phyloP scores from a whole-genome alignment of 2,329 filamentous ascomycete species.

The Pseudopithomyces chartarum region DNA sequence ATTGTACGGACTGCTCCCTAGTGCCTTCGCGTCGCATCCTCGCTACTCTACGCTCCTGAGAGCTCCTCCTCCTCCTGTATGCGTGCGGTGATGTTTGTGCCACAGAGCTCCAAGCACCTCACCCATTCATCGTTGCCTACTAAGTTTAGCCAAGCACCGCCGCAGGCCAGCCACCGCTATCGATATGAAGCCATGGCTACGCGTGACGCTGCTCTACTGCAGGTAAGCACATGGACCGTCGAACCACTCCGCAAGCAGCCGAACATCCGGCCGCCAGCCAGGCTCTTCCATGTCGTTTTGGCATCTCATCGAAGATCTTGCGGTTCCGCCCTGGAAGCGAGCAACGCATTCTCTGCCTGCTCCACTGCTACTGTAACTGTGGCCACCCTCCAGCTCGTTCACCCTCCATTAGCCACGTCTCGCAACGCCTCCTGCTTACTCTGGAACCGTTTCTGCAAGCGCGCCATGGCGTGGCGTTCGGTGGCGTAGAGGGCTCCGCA shows the following conservation, averaged over 20 bases:
- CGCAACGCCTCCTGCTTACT: not conserved
- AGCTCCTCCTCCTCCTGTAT: too few species aligned
- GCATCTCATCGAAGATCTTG: not conserved
- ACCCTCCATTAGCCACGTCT: not conserved
- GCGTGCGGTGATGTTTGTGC: too few species aligned
- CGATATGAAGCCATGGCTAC: slow-evolving; percentile 18
- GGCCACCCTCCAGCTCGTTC: too few species aligned
- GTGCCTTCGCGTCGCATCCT: too few species aligned
- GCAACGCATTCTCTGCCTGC: not conserved
- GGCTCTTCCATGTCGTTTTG: not conserved
- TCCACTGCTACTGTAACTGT: too few species aligned
- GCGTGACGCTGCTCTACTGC: slow-evolving; percentile 13
- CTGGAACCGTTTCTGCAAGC: not conserved
- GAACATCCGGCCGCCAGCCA: not conserved
- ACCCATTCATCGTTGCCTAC: not conserved
- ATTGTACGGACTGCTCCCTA: too few species aligned
- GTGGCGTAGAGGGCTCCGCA: not conserved
- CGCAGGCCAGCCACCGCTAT: slow-evolving; percentile 1
- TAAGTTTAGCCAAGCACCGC: slow-evolving; percentile 1
- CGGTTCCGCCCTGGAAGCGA: not conserved
- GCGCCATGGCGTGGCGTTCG: not conserved
- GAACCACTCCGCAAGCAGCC: slow-evolving; percentile 4
- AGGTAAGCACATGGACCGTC: not conserved
- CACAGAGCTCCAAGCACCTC: not conserved
- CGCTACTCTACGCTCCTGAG: too few species aligned